These are phyloP conservation scores for Rosa rugosa DNA, from an alignment of 306 rosid species.

Conservation along the genomic window DNA sequence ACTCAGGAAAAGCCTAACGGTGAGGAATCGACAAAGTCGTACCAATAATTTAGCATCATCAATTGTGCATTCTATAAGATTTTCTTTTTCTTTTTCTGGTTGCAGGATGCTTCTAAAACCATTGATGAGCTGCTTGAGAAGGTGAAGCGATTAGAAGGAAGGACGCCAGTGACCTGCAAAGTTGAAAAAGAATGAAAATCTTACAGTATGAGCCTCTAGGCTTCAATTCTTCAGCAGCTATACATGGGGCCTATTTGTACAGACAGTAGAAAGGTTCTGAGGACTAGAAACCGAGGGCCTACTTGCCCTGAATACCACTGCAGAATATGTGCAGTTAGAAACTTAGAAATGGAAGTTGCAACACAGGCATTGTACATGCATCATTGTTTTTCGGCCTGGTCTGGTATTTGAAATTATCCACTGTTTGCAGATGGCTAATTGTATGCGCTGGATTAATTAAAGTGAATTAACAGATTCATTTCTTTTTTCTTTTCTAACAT, in stretches of 20 bases:
- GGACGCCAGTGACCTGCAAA: constrained; percentile 2
- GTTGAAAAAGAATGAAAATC: neutral
- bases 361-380: neutral
- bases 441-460: neutral
- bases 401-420: neutral
- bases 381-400: neutral
- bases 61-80: constrained; percentile 4
- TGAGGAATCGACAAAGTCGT: neutral
- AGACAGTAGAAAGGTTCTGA: neutral
- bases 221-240: neutral
- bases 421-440: neutral
- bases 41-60: neutral
- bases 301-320: neutral
- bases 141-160: constrained; percentile 25
- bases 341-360: neutral
- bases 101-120: constrained; percentile 29
- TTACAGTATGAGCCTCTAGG: neutral
- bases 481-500: neutral
- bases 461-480: neutral
- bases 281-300: neutral
- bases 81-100: neutral
- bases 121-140: constrained; percentile 26
- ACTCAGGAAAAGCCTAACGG: constrained; percentile 42
- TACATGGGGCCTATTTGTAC: neutral
- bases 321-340: constrained; percentile 10